Evolutionary conservation across 179 eudicot genomes (phyloP).

Genomic region (Carnegiea gigantea): DNA sequence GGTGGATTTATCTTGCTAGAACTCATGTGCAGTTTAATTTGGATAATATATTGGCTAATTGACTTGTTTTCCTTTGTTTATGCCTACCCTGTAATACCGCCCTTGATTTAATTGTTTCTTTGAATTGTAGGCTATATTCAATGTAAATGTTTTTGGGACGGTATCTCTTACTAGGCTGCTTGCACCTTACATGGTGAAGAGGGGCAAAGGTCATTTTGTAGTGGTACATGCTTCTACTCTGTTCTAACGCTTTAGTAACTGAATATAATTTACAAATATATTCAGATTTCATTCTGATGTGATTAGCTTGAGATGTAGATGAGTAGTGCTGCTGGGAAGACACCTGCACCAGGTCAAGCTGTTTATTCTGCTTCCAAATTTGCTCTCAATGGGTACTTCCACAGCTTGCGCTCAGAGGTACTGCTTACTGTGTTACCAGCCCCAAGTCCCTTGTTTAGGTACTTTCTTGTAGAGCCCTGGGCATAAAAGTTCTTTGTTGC

Average conservation of each 20-base stretch:
- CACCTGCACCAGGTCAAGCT: constrained; percentile 97
- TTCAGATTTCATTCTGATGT: constrained; percentile 21
- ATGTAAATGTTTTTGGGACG: constrained; percentile 84
- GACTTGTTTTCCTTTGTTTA: background rate
- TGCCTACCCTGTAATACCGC: background rate
- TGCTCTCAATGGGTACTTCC: constrained; percentile 93
- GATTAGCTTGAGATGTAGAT: constrained; percentile 46
- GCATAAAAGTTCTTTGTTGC: background rate
- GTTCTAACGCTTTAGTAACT: background rate
- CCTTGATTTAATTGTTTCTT: constrained; percentile 5
- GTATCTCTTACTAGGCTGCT: constrained; percentile 82
- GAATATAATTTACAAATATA: background rate
- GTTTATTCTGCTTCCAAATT: constrained; percentile 87
- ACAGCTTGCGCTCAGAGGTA: constrained; percentile 95
- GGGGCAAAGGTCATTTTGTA: constrained; percentile 90
- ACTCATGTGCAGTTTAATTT: background rate
- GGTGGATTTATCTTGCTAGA: background rate
- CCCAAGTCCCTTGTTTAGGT: background rate
- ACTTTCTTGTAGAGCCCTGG: background rate
- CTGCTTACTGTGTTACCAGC: background rate
- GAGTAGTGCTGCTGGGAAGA: constrained; percentile 98
- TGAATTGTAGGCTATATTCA: constrained; percentile 63
- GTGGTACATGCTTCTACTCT: constrained; percentile 62
- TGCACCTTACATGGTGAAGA: constrained; percentile 74
- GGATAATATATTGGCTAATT: background rate